Conservation (phyloP, 164 flowering plant species). For the Amborella trichopoda region DNA sequence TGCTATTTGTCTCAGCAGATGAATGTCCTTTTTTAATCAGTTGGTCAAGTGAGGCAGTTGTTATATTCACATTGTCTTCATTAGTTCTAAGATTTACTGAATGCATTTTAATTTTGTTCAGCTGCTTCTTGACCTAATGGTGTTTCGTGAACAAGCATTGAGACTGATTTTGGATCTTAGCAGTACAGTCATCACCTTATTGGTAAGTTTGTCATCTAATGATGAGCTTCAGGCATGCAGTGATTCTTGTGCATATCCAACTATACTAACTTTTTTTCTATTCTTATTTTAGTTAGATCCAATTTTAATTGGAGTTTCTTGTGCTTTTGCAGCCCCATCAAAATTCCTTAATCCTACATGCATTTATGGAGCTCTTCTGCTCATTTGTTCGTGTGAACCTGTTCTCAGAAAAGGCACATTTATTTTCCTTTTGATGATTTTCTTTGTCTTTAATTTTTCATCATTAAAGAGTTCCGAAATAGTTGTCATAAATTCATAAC, state of each 20-base stretch:
- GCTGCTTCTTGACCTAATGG: constrained; percentile 94
- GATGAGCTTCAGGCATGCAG: too few relatives aligned
- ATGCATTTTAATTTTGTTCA: constrained; percentile 18
- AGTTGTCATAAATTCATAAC: too few relatives aligned
- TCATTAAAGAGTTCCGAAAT: background rate
- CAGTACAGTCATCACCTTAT: constrained; percentile 93
- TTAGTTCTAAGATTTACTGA: too few relatives aligned
- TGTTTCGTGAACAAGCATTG: constrained; percentile 87
- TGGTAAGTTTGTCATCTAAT: constrained; percentile 66
- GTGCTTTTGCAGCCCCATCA: constrained; percentile 94
- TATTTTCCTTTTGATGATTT: background rate
- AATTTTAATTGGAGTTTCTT: background rate
- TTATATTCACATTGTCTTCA: too few relatives aligned
- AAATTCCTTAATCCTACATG: constrained; percentile 87
- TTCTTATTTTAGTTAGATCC: background rate
- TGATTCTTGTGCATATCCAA: too few relatives aligned
- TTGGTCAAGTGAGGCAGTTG: too few relatives aligned
- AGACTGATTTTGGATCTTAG: constrained; percentile 89
- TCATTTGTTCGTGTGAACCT: constrained; percentile 86
- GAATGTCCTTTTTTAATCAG: too few relatives aligned
- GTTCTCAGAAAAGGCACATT: constrained; percentile 72
- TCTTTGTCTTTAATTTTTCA: background rate
- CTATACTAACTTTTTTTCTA: background rate
- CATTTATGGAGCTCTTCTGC: constrained; percentile 98
- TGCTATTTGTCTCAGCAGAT: too few relatives aligned